Evolutionary conservation across 208 protist genomes (phyloP).

Genomic region (Borovskyia barvae): DNA sequence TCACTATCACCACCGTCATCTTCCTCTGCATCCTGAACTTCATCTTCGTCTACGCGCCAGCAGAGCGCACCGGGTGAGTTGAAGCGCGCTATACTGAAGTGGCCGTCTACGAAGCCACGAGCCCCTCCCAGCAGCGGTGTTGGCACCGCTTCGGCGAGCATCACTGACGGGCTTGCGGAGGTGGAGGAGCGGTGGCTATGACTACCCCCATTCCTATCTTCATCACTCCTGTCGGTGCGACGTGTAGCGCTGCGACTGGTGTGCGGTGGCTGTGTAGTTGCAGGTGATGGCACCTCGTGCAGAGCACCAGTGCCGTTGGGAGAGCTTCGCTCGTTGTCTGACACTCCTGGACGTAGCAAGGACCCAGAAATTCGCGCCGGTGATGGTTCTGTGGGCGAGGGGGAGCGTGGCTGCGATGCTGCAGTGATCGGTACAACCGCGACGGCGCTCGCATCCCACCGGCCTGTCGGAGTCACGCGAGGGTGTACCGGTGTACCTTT

Average conservation of each 20-base stretch:
- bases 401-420: neutral
- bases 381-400: neutral
- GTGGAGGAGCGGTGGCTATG: conserved; percentile 8
- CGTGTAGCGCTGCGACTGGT: neutral
- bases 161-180: conserved; percentile 15
- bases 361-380: too few relatives aligned
- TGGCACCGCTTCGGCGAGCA: conserved; percentile 19
- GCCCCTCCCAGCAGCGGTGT: conserved; percentile 41
- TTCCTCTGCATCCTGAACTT: neutral
- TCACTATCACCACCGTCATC: neutral
- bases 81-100: conserved; percentile 69
- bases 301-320: neutral
- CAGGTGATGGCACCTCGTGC: neutral
- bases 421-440: neutral
- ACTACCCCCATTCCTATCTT: too few relatives aligned
- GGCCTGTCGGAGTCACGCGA: too few relatives aligned
- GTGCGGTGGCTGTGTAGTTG: neutral
- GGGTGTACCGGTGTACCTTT: too few relatives aligned
- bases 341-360: too few relatives aligned
- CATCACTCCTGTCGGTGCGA: too few relatives aligned
- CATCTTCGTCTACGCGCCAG: conserved; percentile 48
- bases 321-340: neutral
- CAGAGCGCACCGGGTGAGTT: conserved; percentile 59
- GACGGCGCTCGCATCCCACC: neutral
- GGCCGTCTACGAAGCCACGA: conserved; percentile 66